A percentile compares a stretch with the other conserved stretches of the same genome.
Evolutionary conservation across 305 asterid genomes (phyloP).

Genomic region (Fraxinus baroniana): DNA sequence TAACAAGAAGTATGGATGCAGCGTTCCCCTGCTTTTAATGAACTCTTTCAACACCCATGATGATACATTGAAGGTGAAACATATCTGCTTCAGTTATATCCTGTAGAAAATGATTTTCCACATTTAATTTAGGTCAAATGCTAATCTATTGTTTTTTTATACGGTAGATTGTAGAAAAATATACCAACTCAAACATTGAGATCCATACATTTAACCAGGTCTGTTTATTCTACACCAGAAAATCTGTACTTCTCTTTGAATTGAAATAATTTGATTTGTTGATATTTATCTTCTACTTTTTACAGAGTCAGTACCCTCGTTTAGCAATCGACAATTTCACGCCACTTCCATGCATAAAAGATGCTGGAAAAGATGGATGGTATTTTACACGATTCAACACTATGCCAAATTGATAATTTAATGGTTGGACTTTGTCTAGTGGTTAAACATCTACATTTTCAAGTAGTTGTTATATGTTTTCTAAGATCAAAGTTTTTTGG

Average conservation of each 20-base stretch:
- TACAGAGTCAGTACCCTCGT: constrained; percentile 96
- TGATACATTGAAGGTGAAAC: constrained; percentile 79
- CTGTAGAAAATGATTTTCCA: not conserved
- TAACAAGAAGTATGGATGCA: constrained; percentile 79
- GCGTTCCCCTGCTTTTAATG: constrained; percentile 89
- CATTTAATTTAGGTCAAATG: not conserved
- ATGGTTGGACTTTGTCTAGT: not conserved
- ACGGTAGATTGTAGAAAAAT: constrained; percentile 77
- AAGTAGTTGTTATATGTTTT: not conserved
- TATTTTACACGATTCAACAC: constrained; percentile 27
- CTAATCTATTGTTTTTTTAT: constrained; percentile 20
- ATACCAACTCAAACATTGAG: constrained; percentile 61
- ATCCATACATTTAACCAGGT: constrained; percentile 98
- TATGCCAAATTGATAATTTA: not conserved
- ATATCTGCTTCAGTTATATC: not conserved
- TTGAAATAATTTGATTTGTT: constrained; percentile 6
- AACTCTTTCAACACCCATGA: constrained; percentile 98
- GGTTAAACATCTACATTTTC: not conserved
- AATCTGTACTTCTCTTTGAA: not conserved
- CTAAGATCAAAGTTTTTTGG: not conserved
- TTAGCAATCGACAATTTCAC: constrained; percentile 74
- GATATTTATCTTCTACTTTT: constrained; percentile 21
- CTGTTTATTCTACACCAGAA: constrained; percentile 10
- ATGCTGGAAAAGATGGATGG: constrained; percentile 89
- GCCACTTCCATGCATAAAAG: constrained; percentile 80